These are phyloP conservation scores for Paramecium sexaurelia DNA, from an alignment of 73 alveolate species.

Conservation along the genomic window DNA sequence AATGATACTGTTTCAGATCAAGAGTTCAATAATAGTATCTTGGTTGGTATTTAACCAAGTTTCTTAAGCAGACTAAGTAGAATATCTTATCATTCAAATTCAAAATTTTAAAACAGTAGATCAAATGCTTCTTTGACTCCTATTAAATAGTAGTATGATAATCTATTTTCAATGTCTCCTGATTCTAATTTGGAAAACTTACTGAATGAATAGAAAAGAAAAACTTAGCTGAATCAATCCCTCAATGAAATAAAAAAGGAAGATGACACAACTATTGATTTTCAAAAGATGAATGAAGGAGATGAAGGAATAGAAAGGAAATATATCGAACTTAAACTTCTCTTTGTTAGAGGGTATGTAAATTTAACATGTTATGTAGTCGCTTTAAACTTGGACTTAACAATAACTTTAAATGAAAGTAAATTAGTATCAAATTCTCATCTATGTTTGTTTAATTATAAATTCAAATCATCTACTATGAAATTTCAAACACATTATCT, in stretches of 20 bases:
- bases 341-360: background rate
- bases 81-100: background rate
- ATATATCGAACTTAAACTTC: background rate
- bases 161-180: background rate
- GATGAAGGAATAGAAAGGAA: slow-evolving; percentile 1
- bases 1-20: slow-evolving; percentile 11
- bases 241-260: background rate
- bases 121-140: background rate
- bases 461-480: background rate
- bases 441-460: background rate
- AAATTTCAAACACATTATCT: slow-evolving; percentile 20
- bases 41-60: slow-evolving; percentile 52
- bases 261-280: background rate
- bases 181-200: background rate
- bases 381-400: background rate
- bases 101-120: background rate
- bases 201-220: background rate
- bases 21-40: slow-evolving; percentile 23
- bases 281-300: background rate
- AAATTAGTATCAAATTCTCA: background rate
- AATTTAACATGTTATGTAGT: background rate
- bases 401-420: background rate
- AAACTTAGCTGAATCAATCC: background rate
- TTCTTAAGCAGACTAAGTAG: slow-evolving; percentile 10
- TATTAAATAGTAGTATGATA: background rate